phyloP scores from a whole-genome alignment of 495 filamentous ascomycete species.

The Lasiosphaeria miniovina region DNA sequence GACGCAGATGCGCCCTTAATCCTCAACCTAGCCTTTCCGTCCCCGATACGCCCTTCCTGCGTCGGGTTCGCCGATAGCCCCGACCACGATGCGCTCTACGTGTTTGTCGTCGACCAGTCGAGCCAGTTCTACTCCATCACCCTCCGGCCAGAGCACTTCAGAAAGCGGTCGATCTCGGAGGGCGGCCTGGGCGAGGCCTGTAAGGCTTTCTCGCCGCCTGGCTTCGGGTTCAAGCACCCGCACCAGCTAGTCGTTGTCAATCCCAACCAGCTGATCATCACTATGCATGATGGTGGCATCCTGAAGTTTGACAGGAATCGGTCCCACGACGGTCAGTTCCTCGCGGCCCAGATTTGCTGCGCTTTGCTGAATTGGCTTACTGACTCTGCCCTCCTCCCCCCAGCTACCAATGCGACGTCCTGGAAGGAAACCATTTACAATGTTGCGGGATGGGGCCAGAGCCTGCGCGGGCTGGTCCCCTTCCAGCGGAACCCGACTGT shows the following conservation, averaged over 20 bases:
- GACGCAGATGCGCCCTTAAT: conserved; percentile 67
- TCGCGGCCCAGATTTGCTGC: not conserved
- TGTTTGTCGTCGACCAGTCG: conserved; percentile 75
- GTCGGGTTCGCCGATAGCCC: conserved; percentile 77
- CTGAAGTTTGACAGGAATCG: conserved; percentile 66
- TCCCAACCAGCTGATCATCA: conserved; percentile 69
- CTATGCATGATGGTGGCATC: conserved; percentile 79
- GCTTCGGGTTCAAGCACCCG: conserved; percentile 73
- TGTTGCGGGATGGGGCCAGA: conserved; percentile 72
- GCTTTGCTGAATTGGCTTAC: no score
- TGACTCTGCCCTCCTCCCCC: not conserved
- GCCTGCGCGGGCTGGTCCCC: conserved; percentile 66
- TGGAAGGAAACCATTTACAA: conserved; percentile 81
- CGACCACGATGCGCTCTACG: conserved; percentile 71
- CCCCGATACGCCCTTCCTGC: conserved; percentile 66
- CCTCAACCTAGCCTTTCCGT: conserved; percentile 72
- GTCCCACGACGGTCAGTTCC: conserved; percentile 62
- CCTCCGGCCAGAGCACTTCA: conserved; percentile 77
- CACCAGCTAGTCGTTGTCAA: conserved; percentile 76
- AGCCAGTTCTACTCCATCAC: conserved; percentile 78
- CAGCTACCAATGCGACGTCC: conserved; percentile 44
- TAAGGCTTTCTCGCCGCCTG: conserved; percentile 65
- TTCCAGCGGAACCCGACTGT: conserved; percentile 66
- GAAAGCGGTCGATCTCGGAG: conserved; percentile 62
- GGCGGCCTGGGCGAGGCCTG: conserved; percentile 70